Evolutionary conservation across 768 basidiomycete species (phyloP).

Genomic region (Psilocybe sp.): DNA sequence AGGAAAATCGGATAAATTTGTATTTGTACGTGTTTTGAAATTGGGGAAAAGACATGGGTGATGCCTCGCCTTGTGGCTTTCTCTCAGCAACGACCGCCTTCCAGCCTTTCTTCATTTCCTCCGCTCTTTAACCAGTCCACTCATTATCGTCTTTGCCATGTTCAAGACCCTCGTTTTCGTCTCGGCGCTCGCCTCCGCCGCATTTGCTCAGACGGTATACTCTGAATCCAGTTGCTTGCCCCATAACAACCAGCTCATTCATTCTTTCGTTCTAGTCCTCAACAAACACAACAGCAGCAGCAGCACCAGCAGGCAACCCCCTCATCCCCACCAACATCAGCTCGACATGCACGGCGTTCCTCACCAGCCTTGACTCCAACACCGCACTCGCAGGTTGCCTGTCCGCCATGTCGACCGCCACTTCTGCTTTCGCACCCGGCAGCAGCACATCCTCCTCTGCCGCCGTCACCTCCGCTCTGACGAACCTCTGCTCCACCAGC

Average conservation of each 20-base stretch:
- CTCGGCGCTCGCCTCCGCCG: conserved; percentile 49
- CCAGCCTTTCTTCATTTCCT: conserved; percentile 21
- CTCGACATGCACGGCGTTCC: conserved; percentile 51
- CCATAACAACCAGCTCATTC: no score
- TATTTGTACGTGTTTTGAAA: conserved; percentile 31
- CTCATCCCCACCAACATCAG: conserved; percentile 72
- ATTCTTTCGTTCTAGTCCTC: not conserved
- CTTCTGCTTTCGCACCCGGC: conserved; percentile 51
- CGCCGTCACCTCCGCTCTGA: conserved; percentile 51
- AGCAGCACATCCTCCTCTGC: conserved; percentile 39
- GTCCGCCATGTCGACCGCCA: conserved; percentile 54
- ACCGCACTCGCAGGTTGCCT: conserved; percentile 58
- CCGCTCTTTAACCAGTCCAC: conserved; percentile 45
- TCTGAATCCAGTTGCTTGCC: no score
- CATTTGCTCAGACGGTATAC: conserved; percentile 35
- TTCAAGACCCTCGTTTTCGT: conserved; percentile 53
- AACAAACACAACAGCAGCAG: conserved; percentile 15
- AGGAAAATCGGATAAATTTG: conserved; percentile 11
- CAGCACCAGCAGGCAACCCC: conserved; percentile 29
- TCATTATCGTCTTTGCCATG: conserved; percentile 40
- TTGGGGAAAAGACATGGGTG: no score
- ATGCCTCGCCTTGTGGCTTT: conserved; percentile 14
- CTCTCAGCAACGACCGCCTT: conserved; percentile 15
- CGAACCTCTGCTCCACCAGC: conserved; percentile 48
- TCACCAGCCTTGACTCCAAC: conserved; percentile 63